A percentile compares a stretch with the other conserved stretches of the same genome.
Evolutionary conservation across 1,139 yeast species (phyloP).

Genomic region (Scheffersomyces illinoinensis): DNA sequence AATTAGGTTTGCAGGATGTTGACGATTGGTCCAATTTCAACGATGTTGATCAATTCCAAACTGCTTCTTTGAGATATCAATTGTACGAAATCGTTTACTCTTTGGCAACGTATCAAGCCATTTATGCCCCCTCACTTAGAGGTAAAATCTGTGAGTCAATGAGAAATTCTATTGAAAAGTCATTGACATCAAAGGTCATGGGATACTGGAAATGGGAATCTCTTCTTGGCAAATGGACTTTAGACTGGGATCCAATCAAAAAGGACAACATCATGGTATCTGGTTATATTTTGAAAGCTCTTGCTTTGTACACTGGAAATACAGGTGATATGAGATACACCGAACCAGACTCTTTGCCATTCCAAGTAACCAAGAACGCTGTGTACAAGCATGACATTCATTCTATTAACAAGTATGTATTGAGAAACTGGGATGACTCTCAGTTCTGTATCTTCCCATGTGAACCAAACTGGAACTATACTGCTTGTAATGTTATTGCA

Average conservation of each 20-base stretch:
- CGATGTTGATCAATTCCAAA: slow-evolving; percentile 4
- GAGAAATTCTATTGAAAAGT: slow-evolving; percentile 5
- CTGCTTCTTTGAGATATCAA: slow-evolving; percentile 3
- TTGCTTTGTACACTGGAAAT: slow-evolving; percentile 3
- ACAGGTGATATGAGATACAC: slow-evolving; percentile 3
- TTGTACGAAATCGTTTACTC: slow-evolving; percentile 1
- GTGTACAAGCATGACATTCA: slow-evolving; percentile 5
- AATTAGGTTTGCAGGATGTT: slow-evolving; percentile 2
- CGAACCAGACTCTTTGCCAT: slow-evolving; percentile 3
- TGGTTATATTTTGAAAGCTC: slow-evolving; percentile 5
- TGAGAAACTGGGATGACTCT: slow-evolving; percentile 5
- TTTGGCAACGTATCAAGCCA: background rate
- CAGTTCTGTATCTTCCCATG: background rate
- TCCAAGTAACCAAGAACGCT: slow-evolving; percentile 2
- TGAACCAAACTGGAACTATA: slow-evolving; percentile 5
- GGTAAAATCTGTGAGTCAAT: slow-evolving; percentile 1
- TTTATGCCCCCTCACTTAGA: background rate
- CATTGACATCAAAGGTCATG: slow-evolving; percentile 4
- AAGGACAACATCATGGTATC: slow-evolving; percentile 6
- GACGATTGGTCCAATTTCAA: slow-evolving; percentile 3
- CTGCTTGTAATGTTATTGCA: slow-evolving; percentile 5
- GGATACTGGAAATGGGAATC: slow-evolving; percentile 8
- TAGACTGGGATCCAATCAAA: slow-evolving; percentile 5
- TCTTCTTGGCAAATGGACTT: slow-evolving; percentile 4
- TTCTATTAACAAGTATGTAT: slow-evolving; percentile 5